Evolutionary conservation across 495 filamentous ascomycete species (phyloP).

Genomic region (Xylaria nigripes): DNA sequence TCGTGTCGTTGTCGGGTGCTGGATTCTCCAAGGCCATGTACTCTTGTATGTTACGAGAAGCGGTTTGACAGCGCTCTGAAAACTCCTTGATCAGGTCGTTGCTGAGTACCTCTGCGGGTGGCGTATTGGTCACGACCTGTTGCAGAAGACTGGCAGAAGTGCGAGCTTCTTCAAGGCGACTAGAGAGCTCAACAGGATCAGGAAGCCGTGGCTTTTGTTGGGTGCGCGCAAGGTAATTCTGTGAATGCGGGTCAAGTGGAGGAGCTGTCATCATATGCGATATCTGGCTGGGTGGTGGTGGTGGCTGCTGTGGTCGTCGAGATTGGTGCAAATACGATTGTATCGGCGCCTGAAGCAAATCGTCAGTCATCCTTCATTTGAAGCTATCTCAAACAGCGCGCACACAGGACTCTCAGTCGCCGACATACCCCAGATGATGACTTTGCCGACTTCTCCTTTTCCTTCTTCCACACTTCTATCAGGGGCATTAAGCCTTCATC

Average conservation of each 20-base stretch:
- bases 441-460: conserved; percentile 57
- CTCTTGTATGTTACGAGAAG: conserved; percentile 65
- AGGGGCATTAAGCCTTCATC: conserved; percentile 64
- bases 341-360: neutral
- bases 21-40: conserved; percentile 78
- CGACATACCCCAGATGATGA: conserved; percentile 11
- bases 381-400: neutral
- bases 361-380: neutral
- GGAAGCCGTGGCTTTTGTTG: conserved; percentile 51
- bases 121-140: conserved; percentile 80
- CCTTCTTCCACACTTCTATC: conserved; percentile 80
- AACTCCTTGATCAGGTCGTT: conserved; percentile 94
- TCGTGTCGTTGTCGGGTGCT: conserved; percentile 80
- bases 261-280: conserved; percentile 7
- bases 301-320: conserved; percentile 4
- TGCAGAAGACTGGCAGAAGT: conserved; percentile 84
- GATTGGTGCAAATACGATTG: conserved; percentile 9
- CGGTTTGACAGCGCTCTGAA: conserved; percentile 72
- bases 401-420: neutral
- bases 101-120: conserved; percentile 59
- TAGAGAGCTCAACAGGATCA: conserved; percentile 67
- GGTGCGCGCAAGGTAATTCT: conserved; percentile 36
- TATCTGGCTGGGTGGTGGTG: neutral
- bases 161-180: conserved; percentile 78
- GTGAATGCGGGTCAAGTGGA: conserved; percentile 21